Evolutionary conservation across 331 rosid species (phyloP).

Genomic region (Stylosanthes scabra): DNA sequence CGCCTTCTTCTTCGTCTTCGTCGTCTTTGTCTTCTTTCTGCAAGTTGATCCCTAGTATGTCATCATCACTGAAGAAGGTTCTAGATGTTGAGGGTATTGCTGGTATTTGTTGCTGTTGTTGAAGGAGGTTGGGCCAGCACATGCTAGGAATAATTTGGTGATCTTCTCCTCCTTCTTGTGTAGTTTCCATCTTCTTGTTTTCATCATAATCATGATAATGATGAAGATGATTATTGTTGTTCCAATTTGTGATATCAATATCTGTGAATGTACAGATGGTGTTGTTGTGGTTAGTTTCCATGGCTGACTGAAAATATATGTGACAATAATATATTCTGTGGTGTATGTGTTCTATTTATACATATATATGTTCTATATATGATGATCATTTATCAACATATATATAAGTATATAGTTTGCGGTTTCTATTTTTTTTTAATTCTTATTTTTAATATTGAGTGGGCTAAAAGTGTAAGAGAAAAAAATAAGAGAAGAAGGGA

Average conservation of each 20-base stretch:
- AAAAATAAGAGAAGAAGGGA: too few species aligned
- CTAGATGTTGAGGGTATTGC: not conserved
- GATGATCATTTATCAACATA: too few species aligned
- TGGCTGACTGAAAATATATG: not conserved
- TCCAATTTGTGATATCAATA: conserved; percentile 6
- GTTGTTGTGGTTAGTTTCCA: conserved; percentile 39
- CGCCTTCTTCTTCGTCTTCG: conserved; percentile 17
- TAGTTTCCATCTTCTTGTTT: conserved; percentile 19
- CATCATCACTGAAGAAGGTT: not conserved
- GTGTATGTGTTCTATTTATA: too few species aligned
- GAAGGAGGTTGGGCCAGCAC: conserved; percentile 36
- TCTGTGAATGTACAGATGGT: conserved; percentile 3
- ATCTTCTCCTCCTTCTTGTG: not conserved
- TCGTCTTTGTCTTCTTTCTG: conserved; percentile 10
- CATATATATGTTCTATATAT: too few species aligned
- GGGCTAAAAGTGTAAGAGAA: not conserved
- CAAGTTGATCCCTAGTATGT: not conserved
- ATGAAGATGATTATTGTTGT: not conserved
- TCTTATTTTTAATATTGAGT: not conserved
- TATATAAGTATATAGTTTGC: too few species aligned
- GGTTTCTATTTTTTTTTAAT: too few species aligned
- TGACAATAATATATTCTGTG: too few species aligned
- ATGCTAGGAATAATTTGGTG: conserved; percentile 15
- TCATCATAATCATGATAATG: too few species aligned
- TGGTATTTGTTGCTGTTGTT: not conserved